A percentile compares a stretch with the other conserved stretches of the same genome.
Evolutionary conservation across 1,284 basidiomycete genomes (phyloP).

Genomic region (Pyrrhoderma lamaoense): DNA sequence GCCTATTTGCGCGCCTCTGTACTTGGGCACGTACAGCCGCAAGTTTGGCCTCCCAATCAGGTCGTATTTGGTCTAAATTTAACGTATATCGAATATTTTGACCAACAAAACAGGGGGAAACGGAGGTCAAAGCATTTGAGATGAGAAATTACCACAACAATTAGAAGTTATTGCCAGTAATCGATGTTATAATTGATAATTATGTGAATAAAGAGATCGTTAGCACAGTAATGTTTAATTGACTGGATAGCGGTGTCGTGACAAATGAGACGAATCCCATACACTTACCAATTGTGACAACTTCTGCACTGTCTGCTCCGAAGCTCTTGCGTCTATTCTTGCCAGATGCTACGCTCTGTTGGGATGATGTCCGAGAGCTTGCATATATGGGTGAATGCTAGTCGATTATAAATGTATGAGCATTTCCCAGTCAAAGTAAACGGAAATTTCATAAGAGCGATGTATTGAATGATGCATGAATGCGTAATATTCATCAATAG

Average conservation of each 20-base stretch:
- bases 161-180: too few species aligned
- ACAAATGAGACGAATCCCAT: neutral
- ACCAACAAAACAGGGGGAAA: neutral
- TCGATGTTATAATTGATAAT: too few species aligned
- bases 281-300: slow-evolving; percentile 78
- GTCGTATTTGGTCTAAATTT: slow-evolving; percentile 77
- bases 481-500: too few species aligned
- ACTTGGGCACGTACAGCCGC: slow-evolving; percentile 85
- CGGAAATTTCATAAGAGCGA: neutral
- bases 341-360: slow-evolving; percentile 33
- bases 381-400: slow-evolving; percentile 23
- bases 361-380: slow-evolving; percentile 37
- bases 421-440: neutral
- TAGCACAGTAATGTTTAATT: too few species aligned
- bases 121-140: slow-evolving; percentile 14
- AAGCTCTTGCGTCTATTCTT: slow-evolving; percentile 75
- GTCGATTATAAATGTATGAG: neutral
- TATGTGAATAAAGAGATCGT: too few species aligned
- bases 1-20: slow-evolving; percentile 82
- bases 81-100: neutral
- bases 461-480: too few species aligned
- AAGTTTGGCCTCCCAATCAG: slow-evolving; percentile 91
- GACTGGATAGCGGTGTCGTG: too few species aligned
- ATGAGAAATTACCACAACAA: neutral
- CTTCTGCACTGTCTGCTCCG: slow-evolving; percentile 71